A percentile compares a stretch with the other conserved stretches of the same genome.
phyloP scores from a whole-genome alignment of 306 rosid genomes.

The Sicyos edulis region DNA sequence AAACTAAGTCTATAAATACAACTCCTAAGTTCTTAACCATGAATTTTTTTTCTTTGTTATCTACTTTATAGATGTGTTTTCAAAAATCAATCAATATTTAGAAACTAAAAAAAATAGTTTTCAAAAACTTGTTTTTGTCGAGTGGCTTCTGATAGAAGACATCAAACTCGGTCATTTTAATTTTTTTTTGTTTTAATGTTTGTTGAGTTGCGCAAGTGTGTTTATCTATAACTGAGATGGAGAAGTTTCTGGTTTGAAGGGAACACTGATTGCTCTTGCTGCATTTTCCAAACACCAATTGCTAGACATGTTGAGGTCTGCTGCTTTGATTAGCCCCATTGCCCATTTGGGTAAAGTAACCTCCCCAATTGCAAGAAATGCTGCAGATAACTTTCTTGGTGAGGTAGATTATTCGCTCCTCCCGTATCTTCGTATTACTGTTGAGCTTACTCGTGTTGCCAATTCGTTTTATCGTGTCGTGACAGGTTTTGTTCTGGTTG shows the following conservation, averaged over 20 bases:
- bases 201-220: too few relatives aligned
- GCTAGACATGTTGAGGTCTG: slow-evolving; percentile 54
- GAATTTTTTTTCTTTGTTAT: too few relatives aligned
- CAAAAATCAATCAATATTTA: too few relatives aligned
- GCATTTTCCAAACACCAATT: slow-evolving; percentile 61
- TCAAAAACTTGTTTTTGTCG: too few relatives aligned
- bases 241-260: slow-evolving; percentile 37
- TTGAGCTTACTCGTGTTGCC: slow-evolving; percentile 1
- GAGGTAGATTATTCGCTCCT: slow-evolving; percentile 41
- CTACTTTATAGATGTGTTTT: too few relatives aligned
- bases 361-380: slow-evolving; percentile 65
- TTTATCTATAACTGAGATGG: neutral
- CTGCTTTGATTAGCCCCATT: slow-evolving; percentile 83
- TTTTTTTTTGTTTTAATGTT: too few relatives aligned
- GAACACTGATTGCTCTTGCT: slow-evolving; percentile 74
- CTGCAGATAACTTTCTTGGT: slow-evolving; percentile 59
- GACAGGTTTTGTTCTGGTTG: slow-evolving; percentile 55
- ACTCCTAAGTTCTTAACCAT: too few relatives aligned
- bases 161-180: too few relatives aligned
- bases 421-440: neutral
- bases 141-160: too few relatives aligned
- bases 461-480: slow-evolving; percentile 16
- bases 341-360: slow-evolving; percentile 69
- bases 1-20: too few relatives aligned
- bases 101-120: too few relatives aligned